Evolutionary conservation across 139 green algal genomes (phyloP).

Genomic region (Trebouxia sp.): DNA sequence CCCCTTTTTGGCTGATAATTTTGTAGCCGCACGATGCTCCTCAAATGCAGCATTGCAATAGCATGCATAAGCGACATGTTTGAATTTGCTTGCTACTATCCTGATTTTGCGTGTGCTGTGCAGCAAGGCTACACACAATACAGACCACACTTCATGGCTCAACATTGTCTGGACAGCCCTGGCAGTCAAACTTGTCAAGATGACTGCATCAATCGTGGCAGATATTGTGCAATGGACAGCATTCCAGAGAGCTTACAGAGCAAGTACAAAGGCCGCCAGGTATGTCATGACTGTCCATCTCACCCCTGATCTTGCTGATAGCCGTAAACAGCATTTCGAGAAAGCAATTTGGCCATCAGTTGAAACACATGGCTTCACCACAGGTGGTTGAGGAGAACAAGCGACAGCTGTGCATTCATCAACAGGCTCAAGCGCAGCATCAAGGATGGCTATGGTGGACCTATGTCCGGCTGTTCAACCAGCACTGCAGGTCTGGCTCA

Average conservation of each 20-base stretch:
- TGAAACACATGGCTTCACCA: neutral
- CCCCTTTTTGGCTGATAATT: too few relatives aligned
- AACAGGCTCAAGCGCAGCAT: constrained; percentile 42
- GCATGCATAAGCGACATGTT: too few relatives aligned
- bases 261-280: constrained; percentile 34
- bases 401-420: constrained; percentile 67
- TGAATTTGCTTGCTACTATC: neutral
- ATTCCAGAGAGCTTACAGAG: neutral
- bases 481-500: constrained; percentile 60
- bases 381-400: constrained; percentile 75
- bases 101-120: neutral
- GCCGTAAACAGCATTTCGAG: neutral
- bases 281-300: too few relatives aligned
- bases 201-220: constrained; percentile 60
- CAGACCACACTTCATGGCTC: constrained; percentile 72
- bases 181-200: constrained; percentile 42
- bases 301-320: too few relatives aligned
- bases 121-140: constrained; percentile 55
- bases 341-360: neutral
- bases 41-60: too few relatives aligned
- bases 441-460: constrained; percentile 72
- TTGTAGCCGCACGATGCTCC: too few relatives aligned
- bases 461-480: constrained; percentile 57
- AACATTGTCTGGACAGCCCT: constrained; percentile 44
- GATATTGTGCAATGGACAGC: constrained; percentile 63